Conservation (phyloP, 2,329 filamentous ascomycete species). For the Ascochyta fabae region DNA sequence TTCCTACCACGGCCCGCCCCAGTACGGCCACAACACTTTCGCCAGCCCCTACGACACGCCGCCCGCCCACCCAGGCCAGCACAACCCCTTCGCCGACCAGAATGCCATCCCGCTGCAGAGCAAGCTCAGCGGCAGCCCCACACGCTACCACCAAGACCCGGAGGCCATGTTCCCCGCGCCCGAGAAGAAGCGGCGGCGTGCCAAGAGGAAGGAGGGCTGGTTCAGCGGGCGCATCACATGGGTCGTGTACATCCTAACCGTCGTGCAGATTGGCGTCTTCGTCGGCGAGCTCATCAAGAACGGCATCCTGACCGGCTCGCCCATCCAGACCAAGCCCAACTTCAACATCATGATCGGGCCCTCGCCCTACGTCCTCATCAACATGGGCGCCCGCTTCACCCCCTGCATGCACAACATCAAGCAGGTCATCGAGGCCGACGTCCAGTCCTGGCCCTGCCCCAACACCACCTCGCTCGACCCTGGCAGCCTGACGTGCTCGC, state of each 20-base stretch:
- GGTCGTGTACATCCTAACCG: slow-evolving; percentile 80
- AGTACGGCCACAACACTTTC: slow-evolving; percentile 30
- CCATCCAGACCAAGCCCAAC: slow-evolving; percentile 78
- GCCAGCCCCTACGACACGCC: slow-evolving; percentile 44
- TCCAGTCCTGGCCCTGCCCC: slow-evolving; percentile 77
- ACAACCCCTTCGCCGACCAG: slow-evolving; percentile 60
- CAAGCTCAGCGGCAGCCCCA: slow-evolving; percentile 47
- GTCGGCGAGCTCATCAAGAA: slow-evolving; percentile 87
- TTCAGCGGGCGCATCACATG: slow-evolving; percentile 71
- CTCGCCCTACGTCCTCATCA: slow-evolving; percentile 87
- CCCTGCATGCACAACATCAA: slow-evolving; percentile 91
- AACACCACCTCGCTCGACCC: slow-evolving; percentile 69
- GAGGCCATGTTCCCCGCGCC: slow-evolving; percentile 47
- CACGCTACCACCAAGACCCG: slow-evolving; percentile 48
- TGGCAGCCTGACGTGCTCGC: slow-evolving; percentile 66
- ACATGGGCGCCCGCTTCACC: slow-evolving; percentile 92
- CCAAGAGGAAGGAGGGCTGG: slow-evolving; percentile 57
- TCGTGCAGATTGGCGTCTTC: slow-evolving; percentile 82
- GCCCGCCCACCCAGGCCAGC: slow-evolving; percentile 55
- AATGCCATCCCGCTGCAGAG: slow-evolving; percentile 56
- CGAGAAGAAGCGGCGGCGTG: slow-evolving; percentile 26
- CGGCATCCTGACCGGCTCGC: slow-evolving; percentile 76
- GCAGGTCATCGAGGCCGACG: slow-evolving; percentile 62
- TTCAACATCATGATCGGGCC: slow-evolving; percentile 99
- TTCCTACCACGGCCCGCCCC: slow-evolving; percentile 61